Evolutionary conservation across 179 eudicot genomes (phyloP).

Genomic region (Beta lomatogona): DNA sequence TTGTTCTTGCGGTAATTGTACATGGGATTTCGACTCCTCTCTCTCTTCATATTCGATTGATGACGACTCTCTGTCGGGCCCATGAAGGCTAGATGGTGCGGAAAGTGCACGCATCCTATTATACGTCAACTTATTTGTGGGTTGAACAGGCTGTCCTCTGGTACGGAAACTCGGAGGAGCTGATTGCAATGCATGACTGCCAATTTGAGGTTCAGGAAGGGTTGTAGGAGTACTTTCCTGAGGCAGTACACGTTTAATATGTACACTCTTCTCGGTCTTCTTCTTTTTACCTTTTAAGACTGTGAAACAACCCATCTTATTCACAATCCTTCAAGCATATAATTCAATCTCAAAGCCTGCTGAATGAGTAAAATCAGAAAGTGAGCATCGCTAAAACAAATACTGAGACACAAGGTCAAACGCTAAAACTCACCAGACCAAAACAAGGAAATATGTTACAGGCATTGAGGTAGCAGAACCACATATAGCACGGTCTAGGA

Average conservation of each 20-base stretch:
- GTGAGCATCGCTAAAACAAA: slow-evolving; percentile 11
- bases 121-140: slow-evolving; percentile 33
- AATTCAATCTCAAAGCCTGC: slow-evolving; percentile 33
- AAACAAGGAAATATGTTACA: background rate
- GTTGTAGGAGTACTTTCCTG: slow-evolving; percentile 66
- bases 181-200: slow-evolving; percentile 60
- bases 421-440: background rate
- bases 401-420: background rate
- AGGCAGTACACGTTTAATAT: slow-evolving; percentile 52
- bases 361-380: slow-evolving; percentile 2
- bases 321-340: slow-evolving; percentile 25
- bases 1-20: slow-evolving; percentile 55
- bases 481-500: background rate
- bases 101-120: slow-evolving; percentile 71
- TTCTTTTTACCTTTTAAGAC: slow-evolving; percentile 81
- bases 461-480: background rate
- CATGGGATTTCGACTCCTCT: slow-evolving; percentile 47
- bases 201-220: slow-evolving; percentile 69
- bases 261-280: slow-evolving; percentile 51
- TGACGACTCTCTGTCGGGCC: slow-evolving; percentile 58
- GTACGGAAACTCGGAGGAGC: slow-evolving; percentile 87
- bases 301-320: slow-evolving; percentile 81
- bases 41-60: slow-evolving; percentile 65
- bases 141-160: slow-evolving; percentile 50
- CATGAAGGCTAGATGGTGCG: slow-evolving; percentile 79